These are phyloP conservation scores for Dryas alaskensis DNA, from an alignment of 306 rosid genomes.

Conservation along the genomic window DNA sequence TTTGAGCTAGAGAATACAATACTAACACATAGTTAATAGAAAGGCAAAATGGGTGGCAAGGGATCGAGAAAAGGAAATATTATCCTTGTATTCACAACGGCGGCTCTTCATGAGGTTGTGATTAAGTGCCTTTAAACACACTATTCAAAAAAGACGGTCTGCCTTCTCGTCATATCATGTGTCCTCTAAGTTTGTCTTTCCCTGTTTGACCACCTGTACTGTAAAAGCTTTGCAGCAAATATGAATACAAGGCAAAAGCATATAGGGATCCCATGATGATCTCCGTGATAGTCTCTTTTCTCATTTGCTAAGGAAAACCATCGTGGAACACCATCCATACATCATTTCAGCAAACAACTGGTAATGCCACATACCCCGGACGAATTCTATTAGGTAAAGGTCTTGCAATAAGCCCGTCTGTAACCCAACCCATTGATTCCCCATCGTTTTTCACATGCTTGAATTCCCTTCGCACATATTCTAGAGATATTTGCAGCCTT, in stretches of 20 bases:
- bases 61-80: no score
- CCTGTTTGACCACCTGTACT: not conserved
- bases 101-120: no score
- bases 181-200: not conserved
- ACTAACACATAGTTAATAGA: no score
- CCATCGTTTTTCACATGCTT: slow-evolving; percentile 67
- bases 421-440: slow-evolving; percentile 66
- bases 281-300: not conserved
- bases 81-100: no score
- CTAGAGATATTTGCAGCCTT: slow-evolving; percentile 69
- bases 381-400: slow-evolving; percentile 73
- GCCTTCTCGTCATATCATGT: not conserved
- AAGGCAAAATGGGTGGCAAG: no score
- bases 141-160: not conserved
- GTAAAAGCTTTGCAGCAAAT: slow-evolving; percentile 2
- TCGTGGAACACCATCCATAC: slow-evolving; percentile 14
- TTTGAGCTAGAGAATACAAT: no score
- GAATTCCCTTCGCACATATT: slow-evolving; percentile 74
- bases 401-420: slow-evolving; percentile 84
- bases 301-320: slow-evolving; percentile 17
- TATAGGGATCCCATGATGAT: not conserved
- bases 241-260: not conserved
- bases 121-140: not conserved
- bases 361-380: slow-evolving; percentile 18
- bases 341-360: slow-evolving; percentile 30